These are phyloP conservation scores for Articulospora tetracladia DNA, from an alignment of 495 filamentous ascomycete genomes.

Conservation along the genomic window DNA sequence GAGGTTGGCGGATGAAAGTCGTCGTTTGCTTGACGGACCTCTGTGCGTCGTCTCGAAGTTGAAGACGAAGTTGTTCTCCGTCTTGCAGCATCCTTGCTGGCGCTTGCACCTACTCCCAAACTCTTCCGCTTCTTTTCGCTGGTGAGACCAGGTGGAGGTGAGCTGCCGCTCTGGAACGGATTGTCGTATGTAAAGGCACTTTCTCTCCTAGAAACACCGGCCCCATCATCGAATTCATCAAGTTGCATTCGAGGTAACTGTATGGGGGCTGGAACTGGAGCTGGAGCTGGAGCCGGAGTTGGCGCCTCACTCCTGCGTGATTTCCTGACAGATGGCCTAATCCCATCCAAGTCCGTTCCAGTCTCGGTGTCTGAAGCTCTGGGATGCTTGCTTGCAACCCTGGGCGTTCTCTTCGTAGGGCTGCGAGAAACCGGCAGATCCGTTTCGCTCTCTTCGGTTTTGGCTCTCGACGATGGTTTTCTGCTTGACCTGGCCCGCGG, in stretches of 20 bases:
- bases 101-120: neutral
- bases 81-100: constrained; percentile 7
- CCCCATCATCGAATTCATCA: constrained; percentile 35
- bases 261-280: neutral
- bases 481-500: constrained; percentile 42
- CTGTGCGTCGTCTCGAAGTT: constrained; percentile 9
- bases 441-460: constrained; percentile 42
- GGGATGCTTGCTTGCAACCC: constrained; percentile 41
- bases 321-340: constrained; percentile 26
- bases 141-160: constrained; percentile 21
- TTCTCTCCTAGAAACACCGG: constrained; percentile 28
- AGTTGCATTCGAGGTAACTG: constrained; percentile 30
- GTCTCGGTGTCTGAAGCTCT: constrained; percentile 33
- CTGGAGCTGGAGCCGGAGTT: constrained; percentile 10
- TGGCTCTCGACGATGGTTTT: constrained; percentile 41
- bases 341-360: constrained; percentile 44
- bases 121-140: constrained; percentile 21
- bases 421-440: constrained; percentile 36
- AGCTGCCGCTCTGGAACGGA: constrained; percentile 84
- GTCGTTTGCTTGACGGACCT: constrained; percentile 21
- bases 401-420: constrained; percentile 48
- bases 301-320: constrained; percentile 33
- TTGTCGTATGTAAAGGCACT: constrained; percentile 83
- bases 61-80: constrained; percentile 8
- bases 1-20: constrained; percentile 38